Conservation (phyloP, 1,284 basidiomycete genomes). For the Microbotryomycetes sp. region DNA sequence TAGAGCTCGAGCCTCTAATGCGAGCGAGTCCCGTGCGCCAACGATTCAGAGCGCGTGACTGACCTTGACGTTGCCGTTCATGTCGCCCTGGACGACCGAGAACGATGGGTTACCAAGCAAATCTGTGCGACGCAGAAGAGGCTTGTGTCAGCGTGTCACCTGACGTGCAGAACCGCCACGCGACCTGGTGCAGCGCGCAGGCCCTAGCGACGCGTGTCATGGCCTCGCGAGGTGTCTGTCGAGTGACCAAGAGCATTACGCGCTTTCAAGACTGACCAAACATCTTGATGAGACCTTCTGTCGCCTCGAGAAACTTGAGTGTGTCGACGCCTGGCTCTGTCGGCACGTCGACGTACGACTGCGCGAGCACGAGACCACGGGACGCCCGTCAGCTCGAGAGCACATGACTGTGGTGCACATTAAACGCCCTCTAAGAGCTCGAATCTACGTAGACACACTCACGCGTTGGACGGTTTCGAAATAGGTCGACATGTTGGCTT, state of each 20-base stretch:
- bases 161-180: neutral
- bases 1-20: neutral
- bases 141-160: neutral
- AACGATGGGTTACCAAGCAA: slow-evolving; percentile 85
- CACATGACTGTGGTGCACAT: no score
- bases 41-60: slow-evolving; percentile 36
- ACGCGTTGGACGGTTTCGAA: slow-evolving; percentile 76
- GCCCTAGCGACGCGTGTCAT: neutral
- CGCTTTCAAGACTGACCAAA: slow-evolving; percentile 61
- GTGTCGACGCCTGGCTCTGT: slow-evolving; percentile 86
- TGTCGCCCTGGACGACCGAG: slow-evolving; percentile 72
- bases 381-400: neutral
- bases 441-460: no score
- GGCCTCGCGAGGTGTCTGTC: neutral
- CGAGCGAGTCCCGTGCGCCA: neutral
- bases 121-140: slow-evolving; percentile 50
- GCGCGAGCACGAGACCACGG: neutral
- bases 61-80: slow-evolving; percentile 88
- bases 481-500: slow-evolving; percentile 66
- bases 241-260: neutral
- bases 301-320: slow-evolving; percentile 76
- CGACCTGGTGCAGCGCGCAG: neutral
- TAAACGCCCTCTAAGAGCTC: no score
- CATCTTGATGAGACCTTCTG: slow-evolving; percentile 79
- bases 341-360: slow-evolving; percentile 88